These are phyloP conservation scores for Aspergillus bridgeri DNA, from an alignment of 495 filamentous ascomycete genomes.

Conservation along the genomic window DNA sequence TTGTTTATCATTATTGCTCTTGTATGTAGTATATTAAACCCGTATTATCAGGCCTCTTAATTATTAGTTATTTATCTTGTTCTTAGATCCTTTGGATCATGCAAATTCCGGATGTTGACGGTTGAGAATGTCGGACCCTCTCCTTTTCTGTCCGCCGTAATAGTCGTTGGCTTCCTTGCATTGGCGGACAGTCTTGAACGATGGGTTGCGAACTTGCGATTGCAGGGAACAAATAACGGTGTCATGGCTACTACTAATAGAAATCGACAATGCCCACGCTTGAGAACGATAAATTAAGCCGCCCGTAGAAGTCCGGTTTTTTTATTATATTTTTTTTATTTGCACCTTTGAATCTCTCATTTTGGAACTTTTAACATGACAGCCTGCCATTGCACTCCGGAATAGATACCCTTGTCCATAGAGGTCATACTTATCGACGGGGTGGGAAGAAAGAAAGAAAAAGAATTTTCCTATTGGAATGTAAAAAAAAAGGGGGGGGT, in stretches of 20 bases:
- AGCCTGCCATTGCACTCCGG: no score
- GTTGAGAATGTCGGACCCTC: no score
- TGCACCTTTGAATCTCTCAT: background rate
- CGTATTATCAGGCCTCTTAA: no score
- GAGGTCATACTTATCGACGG: background rate
- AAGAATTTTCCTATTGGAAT: slow-evolving; percentile 10
- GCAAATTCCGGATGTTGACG: no score
- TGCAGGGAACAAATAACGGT: no score
- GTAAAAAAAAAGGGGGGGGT: slow-evolving; percentile 3
- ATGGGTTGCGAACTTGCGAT: background rate
- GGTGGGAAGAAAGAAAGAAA: background rate
- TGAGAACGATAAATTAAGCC: background rate
- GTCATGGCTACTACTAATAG: no score
- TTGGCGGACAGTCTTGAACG: background rate
- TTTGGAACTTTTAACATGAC: no score
- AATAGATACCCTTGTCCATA: no score
- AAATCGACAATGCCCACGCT: background rate
- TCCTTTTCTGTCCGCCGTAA: background rate
- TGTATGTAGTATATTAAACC: no score
- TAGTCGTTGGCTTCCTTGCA: slow-evolving; percentile 7
- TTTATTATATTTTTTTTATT: background rate
- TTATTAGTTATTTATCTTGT: no score
- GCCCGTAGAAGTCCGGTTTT: background rate
- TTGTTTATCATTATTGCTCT: no score
- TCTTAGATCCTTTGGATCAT: no score